phyloP scores from a whole-genome alignment of 106 monocot species.

The Allium cepa region DNA sequence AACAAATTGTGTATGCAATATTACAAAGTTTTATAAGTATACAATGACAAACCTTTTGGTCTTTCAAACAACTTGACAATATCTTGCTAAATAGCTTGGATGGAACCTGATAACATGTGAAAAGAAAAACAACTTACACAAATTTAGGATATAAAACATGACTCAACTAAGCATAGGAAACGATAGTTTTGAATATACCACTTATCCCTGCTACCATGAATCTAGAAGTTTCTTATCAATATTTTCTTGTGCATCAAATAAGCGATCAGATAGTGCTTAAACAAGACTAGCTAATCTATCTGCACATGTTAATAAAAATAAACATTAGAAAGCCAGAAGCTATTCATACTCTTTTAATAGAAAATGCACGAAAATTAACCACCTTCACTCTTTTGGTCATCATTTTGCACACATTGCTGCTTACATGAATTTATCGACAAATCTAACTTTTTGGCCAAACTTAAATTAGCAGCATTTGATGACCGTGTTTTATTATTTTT shows the following conservation, averaged over 20 bases:
- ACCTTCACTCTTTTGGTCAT: constrained; percentile 29
- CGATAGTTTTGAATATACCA: constrained; percentile 12
- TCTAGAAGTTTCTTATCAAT: constrained; percentile 36
- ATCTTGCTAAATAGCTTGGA: constrained; percentile 38
- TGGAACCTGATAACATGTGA: constrained; percentile 29
- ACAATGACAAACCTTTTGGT: constrained; percentile 24
- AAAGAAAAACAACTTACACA: too few species aligned
- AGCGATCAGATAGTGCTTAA: constrained; percentile 24
- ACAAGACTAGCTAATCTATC: constrained; percentile 32
- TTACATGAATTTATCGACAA: constrained; percentile 19
- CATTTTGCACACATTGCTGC: constrained; percentile 12
- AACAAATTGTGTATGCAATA: too few species aligned
- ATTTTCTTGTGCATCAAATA: constrained; percentile 54
- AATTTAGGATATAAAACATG: too few species aligned
- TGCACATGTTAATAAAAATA: constrained; percentile 7
- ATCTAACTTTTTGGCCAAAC: constrained; percentile 21
- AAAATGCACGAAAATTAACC: not conserved
- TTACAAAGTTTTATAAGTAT: too few species aligned
- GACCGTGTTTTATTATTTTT: not conserved
- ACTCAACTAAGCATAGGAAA: too few species aligned
- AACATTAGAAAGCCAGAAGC: not conserved
- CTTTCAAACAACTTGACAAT: constrained; percentile 31
- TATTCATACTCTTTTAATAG: not conserved
- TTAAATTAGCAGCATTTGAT: constrained; percentile 11
- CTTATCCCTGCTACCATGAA: constrained; percentile 21